phyloP scores from a whole-genome alignment of 176 grass and related monocot species.

The Sorghum bicolor region Sorghum_bicolor_NCBIv3 NC_012874.2:2639001-2639500 shows the following conservation, averaged over 20 bases:
- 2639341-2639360: conserved; percentile 63
- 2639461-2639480: conserved; percentile 97
- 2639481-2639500: conserved; percentile 79
- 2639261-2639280: conserved; percentile 93
- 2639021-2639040: conserved; percentile 75
- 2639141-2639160: conserved; percentile 94
- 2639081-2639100: conserved; percentile 90
- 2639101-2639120: conserved; percentile 77
- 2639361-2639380: conserved; percentile 64
- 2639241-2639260: conserved; percentile 99
- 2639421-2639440: conserved; percentile 71
- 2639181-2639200: conserved; percentile 81
- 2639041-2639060: conserved; percentile 98
- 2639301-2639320: conserved; percentile 87
- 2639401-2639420: conserved; percentile 55
- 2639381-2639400: neutral
- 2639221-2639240: conserved; percentile 96
- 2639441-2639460: conserved; percentile 78
- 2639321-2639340: conserved; percentile 29
- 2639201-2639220: conserved; percentile 90
- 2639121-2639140: conserved; percentile 81
- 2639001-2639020: conserved; percentile 76
- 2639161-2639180: conserved; percentile 98
- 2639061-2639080: conserved; percentile 90
- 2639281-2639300: conserved; percentile 82